These are phyloP conservation scores for Jackrogersella minutella DNA, from an alignment of 495 filamentous ascomycete genomes.

Conservation along the genomic window DNA sequence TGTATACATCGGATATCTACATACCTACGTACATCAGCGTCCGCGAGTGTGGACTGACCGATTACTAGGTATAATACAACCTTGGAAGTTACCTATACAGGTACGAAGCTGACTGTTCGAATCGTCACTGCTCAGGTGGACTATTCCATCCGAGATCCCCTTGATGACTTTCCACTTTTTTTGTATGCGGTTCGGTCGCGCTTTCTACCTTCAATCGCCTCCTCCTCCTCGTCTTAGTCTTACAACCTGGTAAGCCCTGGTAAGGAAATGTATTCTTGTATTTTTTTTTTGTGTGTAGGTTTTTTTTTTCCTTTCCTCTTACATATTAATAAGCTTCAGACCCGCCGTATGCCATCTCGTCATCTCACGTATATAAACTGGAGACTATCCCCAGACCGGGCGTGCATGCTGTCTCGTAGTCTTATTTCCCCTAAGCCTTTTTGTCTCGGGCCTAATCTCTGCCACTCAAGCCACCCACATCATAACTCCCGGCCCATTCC, in stretches of 20 bases:
- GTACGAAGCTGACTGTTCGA: conserved; percentile 19
- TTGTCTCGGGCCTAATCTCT: conserved; percentile 29
- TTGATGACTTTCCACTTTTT: conserved; percentile 37
- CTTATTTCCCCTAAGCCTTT: conserved; percentile 21
- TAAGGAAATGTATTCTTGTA: no score
- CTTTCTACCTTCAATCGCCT: conserved; percentile 2
- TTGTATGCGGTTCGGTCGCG: conserved; percentile 30
- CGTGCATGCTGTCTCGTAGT: conserved; percentile 14
- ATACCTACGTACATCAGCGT: conserved; percentile 12
- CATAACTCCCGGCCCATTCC: conserved; percentile 20
- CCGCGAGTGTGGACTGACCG: conserved; percentile 32
- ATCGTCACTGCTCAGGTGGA: conserved; percentile 21
- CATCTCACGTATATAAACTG: conserved; percentile 37
- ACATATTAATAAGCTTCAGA: conserved; percentile 23
- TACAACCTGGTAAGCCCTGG: no score
- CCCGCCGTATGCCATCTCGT: conserved; percentile 14
- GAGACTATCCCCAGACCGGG: conserved; percentile 39
- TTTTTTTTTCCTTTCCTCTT: background rate
- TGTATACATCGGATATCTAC: background rate
- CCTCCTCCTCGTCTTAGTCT: background rate
- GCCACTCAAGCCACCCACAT: conserved; percentile 33
- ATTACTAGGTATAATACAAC: conserved; percentile 4
- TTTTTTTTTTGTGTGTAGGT: background rate
- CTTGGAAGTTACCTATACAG: background rate
- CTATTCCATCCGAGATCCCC: conserved; percentile 26